Conservation (phyloP, 768 basidiomycete species). For the Mycena sanguinolenta region DNA sequence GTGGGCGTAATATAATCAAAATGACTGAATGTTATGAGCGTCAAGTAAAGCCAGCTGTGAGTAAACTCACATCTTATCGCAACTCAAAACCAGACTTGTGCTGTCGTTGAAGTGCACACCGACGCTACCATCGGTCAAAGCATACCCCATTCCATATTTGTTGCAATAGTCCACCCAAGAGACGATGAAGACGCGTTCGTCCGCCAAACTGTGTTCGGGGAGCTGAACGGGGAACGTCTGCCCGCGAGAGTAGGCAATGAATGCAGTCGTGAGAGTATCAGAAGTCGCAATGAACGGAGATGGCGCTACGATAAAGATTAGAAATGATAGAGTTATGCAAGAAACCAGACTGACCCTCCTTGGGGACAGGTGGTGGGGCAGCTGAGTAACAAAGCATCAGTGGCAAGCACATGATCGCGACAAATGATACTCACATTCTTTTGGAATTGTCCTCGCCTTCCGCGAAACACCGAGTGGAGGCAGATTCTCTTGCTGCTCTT, state of each 20-base stretch:
- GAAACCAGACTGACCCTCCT: conserved; percentile 15
- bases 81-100: conserved; percentile 85
- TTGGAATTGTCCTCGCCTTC: conserved; percentile 15
- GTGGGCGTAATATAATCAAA: conserved; percentile 85
- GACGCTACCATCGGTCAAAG: conserved; percentile 93
- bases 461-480: conserved; percentile 28
- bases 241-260: conserved; percentile 75
- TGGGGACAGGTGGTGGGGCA: conserved; percentile 18
- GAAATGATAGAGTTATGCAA: neutral
- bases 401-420: conserved; percentile 3
- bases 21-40: conserved; percentile 63
- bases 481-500: conserved; percentile 36
- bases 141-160: conserved; percentile 99
- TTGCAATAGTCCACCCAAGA: conserved; percentile 99
- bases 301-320: conserved; percentile 11
- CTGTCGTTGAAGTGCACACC: conserved; percentile 98
- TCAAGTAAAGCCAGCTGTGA: conserved; percentile 4
- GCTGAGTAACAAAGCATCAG: conserved; percentile 6
- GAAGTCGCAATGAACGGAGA: conserved; percentile 36
- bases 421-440: conserved; percentile 23
- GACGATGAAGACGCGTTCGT: conserved; percentile 90
- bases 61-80: conserved; percentile 84
- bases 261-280: conserved; percentile 62
- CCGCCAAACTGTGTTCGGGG: conserved; percentile 62
- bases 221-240: conserved; percentile 55